phyloP scores from a whole-genome alignment of 2,329 filamentous ascomycete genomes.

The Cercospora zeae-maydis region DNA sequence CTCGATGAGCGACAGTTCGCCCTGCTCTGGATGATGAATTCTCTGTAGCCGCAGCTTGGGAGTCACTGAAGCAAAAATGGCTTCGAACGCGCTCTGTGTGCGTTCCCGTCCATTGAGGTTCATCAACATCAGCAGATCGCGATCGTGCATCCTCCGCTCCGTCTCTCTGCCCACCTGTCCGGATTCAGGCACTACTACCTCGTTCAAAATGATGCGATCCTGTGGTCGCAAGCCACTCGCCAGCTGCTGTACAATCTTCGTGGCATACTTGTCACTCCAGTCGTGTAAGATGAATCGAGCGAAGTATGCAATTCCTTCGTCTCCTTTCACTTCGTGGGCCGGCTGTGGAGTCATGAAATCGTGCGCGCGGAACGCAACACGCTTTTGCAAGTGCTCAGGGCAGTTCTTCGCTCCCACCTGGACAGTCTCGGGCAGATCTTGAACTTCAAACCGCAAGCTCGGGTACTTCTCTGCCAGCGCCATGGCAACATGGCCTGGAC shows the following conservation, averaged over 20 bases:
- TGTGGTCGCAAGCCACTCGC: constrained; percentile 18
- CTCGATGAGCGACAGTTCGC: constrained; percentile 24
- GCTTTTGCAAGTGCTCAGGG: constrained; percentile 15
- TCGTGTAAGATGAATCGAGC: constrained; percentile 26
- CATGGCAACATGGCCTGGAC: constrained; percentile 26
- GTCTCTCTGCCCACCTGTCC: constrained; percentile 20
- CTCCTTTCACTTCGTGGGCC: constrained; percentile 6
- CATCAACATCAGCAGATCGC: constrained; percentile 28
- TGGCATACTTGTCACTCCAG: constrained; percentile 27
- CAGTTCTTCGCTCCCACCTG: constrained; percentile 24
- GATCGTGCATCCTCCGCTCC: constrained; percentile 25
- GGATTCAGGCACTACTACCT: constrained; percentile 24
- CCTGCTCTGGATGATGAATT: constrained; percentile 20
- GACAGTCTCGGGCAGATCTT: constrained; percentile 27
- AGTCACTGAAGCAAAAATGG: constrained; percentile 19
- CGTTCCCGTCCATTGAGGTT: constrained; percentile 26
- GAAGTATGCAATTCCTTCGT: constrained; percentile 21
- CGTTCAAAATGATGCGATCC: constrained; percentile 25
- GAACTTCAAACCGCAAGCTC: constrained; percentile 23
- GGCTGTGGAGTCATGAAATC: constrained; percentile 23
- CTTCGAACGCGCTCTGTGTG: constrained; percentile 21
- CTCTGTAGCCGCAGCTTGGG: constrained; percentile 19
- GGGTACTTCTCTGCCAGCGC: constrained; percentile 24
- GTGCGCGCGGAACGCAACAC: constrained; percentile 18
- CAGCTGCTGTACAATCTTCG: constrained; percentile 22